Conservation (phyloP, 139 green algal genomes). For the Axilococcus clingmanii region DNA sequence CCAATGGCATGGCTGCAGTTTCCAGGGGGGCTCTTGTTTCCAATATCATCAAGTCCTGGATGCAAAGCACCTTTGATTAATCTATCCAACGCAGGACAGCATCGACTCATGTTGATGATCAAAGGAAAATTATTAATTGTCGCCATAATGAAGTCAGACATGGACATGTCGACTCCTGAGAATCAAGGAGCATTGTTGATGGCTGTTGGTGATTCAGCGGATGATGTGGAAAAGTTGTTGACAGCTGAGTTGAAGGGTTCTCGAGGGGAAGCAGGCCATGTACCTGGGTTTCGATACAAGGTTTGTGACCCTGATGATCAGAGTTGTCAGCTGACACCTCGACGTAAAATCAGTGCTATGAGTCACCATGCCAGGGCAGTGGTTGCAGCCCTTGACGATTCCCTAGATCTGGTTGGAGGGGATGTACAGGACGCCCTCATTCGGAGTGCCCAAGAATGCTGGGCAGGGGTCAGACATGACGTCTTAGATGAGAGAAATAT, state of each 20-base stretch:
- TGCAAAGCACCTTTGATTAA: too few relatives aligned
- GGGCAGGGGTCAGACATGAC: neutral
- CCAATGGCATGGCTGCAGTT: too few relatives aligned
- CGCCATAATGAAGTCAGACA: conserved; percentile 4
- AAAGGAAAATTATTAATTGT: too few relatives aligned
- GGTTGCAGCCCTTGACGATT: conserved; percentile 3
- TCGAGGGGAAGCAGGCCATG: conserved; percentile 14
- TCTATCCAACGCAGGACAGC: too few relatives aligned
- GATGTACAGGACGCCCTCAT: neutral
- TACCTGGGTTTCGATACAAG: conserved; percentile 25
- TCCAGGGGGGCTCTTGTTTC: too few relatives aligned
- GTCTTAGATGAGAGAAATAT: too few relatives aligned
- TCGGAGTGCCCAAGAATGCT: neutral
- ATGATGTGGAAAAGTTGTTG: conserved; percentile 5
- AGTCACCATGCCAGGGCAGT: conserved; percentile 16
- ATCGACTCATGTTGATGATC: too few relatives aligned
- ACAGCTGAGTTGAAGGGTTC: too few relatives aligned
- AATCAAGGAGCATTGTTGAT: conserved; percentile 2
- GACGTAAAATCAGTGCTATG: conserved; percentile 23
- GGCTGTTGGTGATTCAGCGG: neutral
- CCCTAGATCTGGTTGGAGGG: neutral
- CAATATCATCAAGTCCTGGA: too few relatives aligned
- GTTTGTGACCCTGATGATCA: too few relatives aligned
- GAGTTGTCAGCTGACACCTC: too few relatives aligned
- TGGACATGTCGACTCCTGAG: neutral